Conservation (phyloP, 179 eudicot genomes). For the Heliamphora ciliata region DNA sequence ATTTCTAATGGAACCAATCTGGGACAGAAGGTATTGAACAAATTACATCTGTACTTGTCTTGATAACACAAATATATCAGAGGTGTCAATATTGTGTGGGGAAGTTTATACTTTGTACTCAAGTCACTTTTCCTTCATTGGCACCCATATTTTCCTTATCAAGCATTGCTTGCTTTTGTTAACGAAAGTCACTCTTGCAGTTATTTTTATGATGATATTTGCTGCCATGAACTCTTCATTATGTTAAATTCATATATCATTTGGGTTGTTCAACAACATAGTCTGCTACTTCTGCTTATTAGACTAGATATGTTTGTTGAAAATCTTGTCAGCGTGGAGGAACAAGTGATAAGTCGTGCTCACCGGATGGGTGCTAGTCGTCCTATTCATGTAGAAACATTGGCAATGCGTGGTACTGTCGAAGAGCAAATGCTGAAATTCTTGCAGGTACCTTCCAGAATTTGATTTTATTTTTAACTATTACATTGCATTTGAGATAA, state of each 20-base stretch:
- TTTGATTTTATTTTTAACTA: no score
- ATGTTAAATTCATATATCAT: background rate
- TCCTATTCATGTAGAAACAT: constrained; percentile 85
- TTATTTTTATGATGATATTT: background rate
- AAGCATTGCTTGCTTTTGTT: background rate
- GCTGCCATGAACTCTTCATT: background rate
- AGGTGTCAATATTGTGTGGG: background rate
- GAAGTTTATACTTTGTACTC: background rate
- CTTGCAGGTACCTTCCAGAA: constrained; percentile 52
- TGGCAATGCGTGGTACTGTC: constrained; percentile 94
- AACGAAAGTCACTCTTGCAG: background rate
- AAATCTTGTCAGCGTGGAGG: constrained; percentile 69
- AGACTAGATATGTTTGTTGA: constrained; percentile 16
- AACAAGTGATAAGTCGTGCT: constrained; percentile 99
- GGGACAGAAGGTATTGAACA: constrained; percentile 79
- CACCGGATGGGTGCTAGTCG: constrained; percentile 98
- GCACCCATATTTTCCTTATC: background rate
- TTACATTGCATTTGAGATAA: background rate
- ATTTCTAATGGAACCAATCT: constrained; percentile 94
- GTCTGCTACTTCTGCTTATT: background rate
- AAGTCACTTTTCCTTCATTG: background rate
- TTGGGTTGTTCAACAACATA: background rate
- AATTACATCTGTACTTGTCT: background rate
- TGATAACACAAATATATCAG: background rate
- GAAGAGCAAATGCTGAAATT: constrained; percentile 95